A percentile compares a stretch with the other conserved stretches of the same genome.
These are phyloP conservation scores for Vickermania ingenoplastis DNA, from an alignment of 208 protist species.

Conservation along the genomic window DNA sequence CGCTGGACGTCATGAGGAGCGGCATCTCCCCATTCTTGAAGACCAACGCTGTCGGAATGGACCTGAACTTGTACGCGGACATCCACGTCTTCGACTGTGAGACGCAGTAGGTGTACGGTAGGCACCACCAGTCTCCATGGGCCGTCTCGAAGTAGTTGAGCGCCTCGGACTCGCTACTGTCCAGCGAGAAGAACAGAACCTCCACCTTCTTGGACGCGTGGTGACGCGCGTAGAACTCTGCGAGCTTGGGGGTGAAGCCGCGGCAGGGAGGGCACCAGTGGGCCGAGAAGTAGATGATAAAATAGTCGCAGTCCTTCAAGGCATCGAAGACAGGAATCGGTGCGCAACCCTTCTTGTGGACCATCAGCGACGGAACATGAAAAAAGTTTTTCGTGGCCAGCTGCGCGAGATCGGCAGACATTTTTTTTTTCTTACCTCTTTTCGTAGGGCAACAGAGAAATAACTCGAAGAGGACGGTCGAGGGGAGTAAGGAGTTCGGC, in stretches of 20 bases:
- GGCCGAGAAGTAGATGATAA: conserved; percentile 74
- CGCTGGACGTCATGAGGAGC: conserved; percentile 1
- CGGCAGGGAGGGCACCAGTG: conserved; percentile 79
- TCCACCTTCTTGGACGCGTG: conserved; percentile 30
- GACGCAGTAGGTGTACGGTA: neutral
- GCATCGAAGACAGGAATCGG: conserved; percentile 9
- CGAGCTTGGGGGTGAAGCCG: conserved; percentile 65
- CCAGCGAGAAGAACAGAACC: conserved; percentile 58
- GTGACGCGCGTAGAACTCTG: conserved; percentile 42
- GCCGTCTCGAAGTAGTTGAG: conserved; percentile 37
- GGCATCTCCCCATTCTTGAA: conserved; percentile 3
- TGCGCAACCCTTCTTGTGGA: neutral
- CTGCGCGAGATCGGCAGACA: too few relatives aligned
- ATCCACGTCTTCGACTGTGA: neutral
- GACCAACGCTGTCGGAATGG: neutral
- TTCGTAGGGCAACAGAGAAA: too few relatives aligned
- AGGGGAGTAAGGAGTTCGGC: too few relatives aligned
- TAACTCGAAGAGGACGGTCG: too few relatives aligned
- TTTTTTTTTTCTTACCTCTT: too few relatives aligned
- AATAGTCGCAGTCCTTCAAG: conserved; percentile 23
- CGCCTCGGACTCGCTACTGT: conserved; percentile 42
- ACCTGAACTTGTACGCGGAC: neutral
- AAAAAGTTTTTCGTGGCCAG: neutral
- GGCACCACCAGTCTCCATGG: neutral
- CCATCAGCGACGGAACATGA: neutral